These are phyloP conservation scores for Yamagishiella unicocca DNA, from an alignment of 139 green algal genomes.

Conservation along the genomic window DNA sequence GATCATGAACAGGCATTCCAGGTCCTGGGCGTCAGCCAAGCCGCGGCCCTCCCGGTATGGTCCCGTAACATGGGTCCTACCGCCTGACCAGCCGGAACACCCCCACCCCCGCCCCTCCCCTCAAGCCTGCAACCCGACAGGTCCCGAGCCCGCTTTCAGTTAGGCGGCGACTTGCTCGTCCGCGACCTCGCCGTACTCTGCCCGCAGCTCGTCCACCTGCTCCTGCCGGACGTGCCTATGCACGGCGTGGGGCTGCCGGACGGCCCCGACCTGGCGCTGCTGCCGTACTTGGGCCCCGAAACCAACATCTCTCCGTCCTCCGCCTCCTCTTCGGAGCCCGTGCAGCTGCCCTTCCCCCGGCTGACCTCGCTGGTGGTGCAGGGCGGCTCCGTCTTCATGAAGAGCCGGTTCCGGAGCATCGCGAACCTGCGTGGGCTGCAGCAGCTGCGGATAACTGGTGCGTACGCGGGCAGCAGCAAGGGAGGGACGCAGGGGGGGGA, in stretches of 20 bases:
- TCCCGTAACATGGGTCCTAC: too few species aligned
- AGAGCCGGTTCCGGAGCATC: constrained; percentile 25
- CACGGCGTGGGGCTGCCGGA: constrained; percentile 41
- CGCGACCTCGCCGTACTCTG: constrained; percentile 33
- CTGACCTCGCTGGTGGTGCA: not conserved
- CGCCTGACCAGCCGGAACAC: too few species aligned
- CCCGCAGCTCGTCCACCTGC: not conserved
- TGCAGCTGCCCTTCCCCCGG: constrained; percentile 24
- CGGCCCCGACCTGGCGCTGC: not conserved
- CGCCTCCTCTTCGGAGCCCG: not conserved
- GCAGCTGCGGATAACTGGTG: constrained; percentile 15
- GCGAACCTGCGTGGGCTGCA: constrained; percentile 19
- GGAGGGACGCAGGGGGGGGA: not conserved
- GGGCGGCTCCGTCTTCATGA: not conserved
- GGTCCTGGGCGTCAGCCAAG: not conserved
- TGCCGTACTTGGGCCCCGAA: constrained; percentile 1
- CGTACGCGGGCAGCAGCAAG: too few species aligned
- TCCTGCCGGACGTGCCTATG: not conserved
- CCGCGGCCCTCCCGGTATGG: too few species aligned
- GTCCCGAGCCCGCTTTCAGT: constrained; percentile 20
- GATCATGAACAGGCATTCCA: constrained; percentile 31
- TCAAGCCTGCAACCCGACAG: not conserved
- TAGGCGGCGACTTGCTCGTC: constrained; percentile 36
- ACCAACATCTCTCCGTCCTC: not conserved
- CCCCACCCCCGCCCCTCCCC: not conserved